Evolutionary conservation across 2,329 filamentous ascomycete genomes (phyloP), one percentile per base, ranked within the genome.

Genomic region (Trichoderma sp.): DNA sequence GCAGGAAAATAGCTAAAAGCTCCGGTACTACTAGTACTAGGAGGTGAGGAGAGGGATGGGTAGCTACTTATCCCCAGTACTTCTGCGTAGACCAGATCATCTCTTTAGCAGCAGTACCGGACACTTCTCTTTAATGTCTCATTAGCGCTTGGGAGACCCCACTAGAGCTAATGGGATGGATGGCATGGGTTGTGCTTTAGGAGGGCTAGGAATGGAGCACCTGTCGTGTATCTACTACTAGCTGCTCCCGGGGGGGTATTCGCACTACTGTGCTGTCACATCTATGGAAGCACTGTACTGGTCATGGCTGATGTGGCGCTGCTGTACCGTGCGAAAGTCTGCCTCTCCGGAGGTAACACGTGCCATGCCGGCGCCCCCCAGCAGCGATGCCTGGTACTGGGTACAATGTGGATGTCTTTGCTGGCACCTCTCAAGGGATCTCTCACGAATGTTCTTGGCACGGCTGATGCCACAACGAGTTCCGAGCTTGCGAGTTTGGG

Each of bases 371-470:
- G 5, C 47, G 30, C 47, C 20, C 47, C 62, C 50, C 30, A 39
- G 53, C 65, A 36, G 32, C 23, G 50, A 39, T n/a, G 9, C n/a
- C 50, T 43, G 17, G 64, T 67, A 58, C 32, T 6, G 6, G 13
- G 65, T 47, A 59, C 53, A 23, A 26, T 39, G 28, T 36, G 55
- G 65, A 28, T 43, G 55, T 59, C 65, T 68, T 26, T 50, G 65
- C 67, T 70, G 58, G 67, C 66, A 36, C 57, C 58, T 57, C 20
- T 58, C 58, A 70, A 70, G 68, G 68, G 68, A 61, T 53, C 63
- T 68, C 57, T 71, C n/a, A n/a, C n/a, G n/a, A n/a, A n/a, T n/a
- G n/a, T n/a, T n/a, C n/a, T n/a, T n/a, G n/a, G n/a, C n/a, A n/a
- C n/a, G n/a, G n/a, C n/a, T n/a, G n/a, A n/a, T n/a, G n/a, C n/a